phyloP scores from a whole-genome alignment of 345 rosid species.

The Ricinus communis region DNA sequence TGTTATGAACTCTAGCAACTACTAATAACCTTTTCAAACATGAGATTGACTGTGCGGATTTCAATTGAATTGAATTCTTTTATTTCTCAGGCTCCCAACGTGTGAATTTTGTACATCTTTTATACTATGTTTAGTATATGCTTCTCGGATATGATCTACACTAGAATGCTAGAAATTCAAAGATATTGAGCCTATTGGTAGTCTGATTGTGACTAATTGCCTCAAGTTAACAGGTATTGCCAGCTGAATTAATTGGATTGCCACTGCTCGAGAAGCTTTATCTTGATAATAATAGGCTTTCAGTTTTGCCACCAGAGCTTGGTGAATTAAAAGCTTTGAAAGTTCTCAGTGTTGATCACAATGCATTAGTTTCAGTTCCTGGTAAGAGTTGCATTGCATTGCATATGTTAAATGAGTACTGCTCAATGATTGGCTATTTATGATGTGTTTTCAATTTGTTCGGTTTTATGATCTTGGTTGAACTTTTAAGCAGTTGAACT shows the following conservation, averaged over 20 bases:
- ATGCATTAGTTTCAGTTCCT: constrained; percentile 84
- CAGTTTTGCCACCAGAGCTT: constrained; percentile 85
- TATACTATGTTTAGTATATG: background rate
- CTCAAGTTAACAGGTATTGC: constrained; percentile 69
- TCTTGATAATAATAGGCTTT: constrained; percentile 78
- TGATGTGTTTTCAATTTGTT: constrained; percentile 2
- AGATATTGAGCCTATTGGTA: background rate
- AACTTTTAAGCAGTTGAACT: constrained; percentile 68
- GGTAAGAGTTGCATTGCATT: constrained; percentile 47
- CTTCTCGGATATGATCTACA: background rate
- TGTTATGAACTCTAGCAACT: too few relatives aligned
- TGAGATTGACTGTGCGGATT: too few relatives aligned
- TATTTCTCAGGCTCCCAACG: too few relatives aligned
- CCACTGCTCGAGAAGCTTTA: constrained; percentile 85
- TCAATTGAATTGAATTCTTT: too few relatives aligned
- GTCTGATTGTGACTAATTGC: background rate
- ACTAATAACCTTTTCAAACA: too few relatives aligned
- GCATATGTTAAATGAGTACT: background rate
- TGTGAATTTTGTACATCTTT: too few relatives aligned
- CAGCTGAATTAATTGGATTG: constrained; percentile 72
- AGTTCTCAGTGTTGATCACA: constrained; percentile 77
- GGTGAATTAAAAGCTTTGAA: constrained; percentile 71
- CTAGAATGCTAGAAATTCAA: background rate
- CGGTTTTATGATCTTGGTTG: constrained; percentile 27
- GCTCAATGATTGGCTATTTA: constrained; percentile 3